Conservation (phyloP, 371 early-diverging fungal genomes). For the Syncephalis fuscata region DNA sequence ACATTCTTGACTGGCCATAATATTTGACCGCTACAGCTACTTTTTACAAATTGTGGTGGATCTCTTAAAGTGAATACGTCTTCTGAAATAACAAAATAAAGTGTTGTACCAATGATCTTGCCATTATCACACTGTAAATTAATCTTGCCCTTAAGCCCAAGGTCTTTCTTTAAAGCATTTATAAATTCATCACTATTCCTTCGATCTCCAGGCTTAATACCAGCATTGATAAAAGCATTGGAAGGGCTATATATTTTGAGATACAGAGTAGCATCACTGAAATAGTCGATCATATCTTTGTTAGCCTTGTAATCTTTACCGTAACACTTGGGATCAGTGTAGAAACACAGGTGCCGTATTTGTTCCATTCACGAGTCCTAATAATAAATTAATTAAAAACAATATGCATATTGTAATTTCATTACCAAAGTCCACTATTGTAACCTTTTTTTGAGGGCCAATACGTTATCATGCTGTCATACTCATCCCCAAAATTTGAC, state of each 20-base stretch:
- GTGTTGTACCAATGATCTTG: too few relatives aligned
- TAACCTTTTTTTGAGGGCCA: constrained; percentile 60
- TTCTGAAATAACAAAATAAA: too few relatives aligned
- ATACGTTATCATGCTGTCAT: constrained; percentile 34
- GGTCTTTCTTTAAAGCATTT: too few relatives aligned
- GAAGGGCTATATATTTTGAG: constrained; percentile 38
- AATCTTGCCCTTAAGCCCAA: too few relatives aligned
- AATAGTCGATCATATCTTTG: constrained; percentile 40
- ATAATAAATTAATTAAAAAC: not conserved
- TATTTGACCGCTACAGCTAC: too few relatives aligned
- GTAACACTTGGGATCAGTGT: constrained; percentile 43
- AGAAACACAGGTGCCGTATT: constrained; percentile 65
- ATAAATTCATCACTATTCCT: too few relatives aligned
- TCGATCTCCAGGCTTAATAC: constrained; percentile 37
- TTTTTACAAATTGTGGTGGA: too few relatives aligned
- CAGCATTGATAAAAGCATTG: constrained; percentile 24
- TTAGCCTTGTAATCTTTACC: constrained; percentile 11
- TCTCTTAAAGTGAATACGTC: too few relatives aligned
- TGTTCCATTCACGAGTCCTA: constrained; percentile 55
- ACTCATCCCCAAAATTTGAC: constrained; percentile 11
- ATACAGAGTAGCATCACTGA: constrained; percentile 25
- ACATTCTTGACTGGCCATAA: too few relatives aligned
- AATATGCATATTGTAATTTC: not conserved
- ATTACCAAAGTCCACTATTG: constrained; percentile 15
- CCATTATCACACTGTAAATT: too few relatives aligned